These are phyloP conservation scores for Planoprotostelium fungivorum DNA, from an alignment of 78 protist genomes.

Conservation along the genomic window DNA sequence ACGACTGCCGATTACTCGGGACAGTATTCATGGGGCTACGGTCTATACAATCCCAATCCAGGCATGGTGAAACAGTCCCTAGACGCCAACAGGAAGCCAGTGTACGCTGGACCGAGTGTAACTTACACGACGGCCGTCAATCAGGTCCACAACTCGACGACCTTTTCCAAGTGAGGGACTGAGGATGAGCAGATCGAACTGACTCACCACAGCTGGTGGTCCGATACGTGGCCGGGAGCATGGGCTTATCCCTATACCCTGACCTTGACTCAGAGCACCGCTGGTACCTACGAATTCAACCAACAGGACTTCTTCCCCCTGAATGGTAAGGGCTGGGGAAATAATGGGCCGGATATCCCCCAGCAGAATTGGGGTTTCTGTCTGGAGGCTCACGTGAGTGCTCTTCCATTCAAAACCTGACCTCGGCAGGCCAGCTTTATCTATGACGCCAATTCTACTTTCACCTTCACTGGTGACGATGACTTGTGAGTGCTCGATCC, in stretches of 20 bases:
- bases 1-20: no score
- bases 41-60: background rate
- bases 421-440: background rate
- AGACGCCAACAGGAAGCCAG: background rate
- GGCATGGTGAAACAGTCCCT: background rate
- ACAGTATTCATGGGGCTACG: background rate
- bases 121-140: no score
- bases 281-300: background rate
- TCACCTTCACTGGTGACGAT: background rate
- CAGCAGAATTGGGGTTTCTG: background rate
- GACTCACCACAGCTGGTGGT: background rate
- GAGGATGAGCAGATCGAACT: no score
- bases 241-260: background rate
- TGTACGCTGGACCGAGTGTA: background rate
- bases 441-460: background rate
- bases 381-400: background rate
- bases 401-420: no score
- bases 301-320: background rate
- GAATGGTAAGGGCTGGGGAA: background rate
- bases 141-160: no score
- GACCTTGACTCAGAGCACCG: background rate
- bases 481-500: no score
- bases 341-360: background rate
- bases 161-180: no score
- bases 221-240: background rate